These are phyloP conservation scores for Trichoderma endophyticum DNA, from an alignment of 2,329 filamentous ascomycete species.

Conservation along the genomic window DNA sequence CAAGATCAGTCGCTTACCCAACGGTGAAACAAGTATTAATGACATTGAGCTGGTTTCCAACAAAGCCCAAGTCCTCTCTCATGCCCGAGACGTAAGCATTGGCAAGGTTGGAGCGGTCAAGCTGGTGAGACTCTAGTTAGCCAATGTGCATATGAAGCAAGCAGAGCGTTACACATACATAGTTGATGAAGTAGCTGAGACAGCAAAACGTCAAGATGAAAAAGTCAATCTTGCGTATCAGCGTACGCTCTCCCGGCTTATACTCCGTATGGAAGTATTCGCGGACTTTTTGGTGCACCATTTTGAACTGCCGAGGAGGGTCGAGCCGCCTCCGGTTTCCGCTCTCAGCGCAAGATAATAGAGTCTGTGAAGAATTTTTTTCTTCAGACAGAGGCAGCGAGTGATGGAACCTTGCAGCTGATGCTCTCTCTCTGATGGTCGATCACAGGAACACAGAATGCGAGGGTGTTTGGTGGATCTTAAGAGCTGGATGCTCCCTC, in stretches of 20 bases:
- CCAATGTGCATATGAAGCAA: no score
- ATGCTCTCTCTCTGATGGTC: not conserved
- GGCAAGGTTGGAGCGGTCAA: slow-evolving; percentile 39
- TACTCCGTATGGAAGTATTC: slow-evolving; percentile 36
- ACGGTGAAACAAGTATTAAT: slow-evolving; percentile 38
- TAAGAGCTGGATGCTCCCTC: not conserved
- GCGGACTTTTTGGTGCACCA: slow-evolving; percentile 24
- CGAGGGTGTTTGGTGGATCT: slow-evolving; percentile 6
- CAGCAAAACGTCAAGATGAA: slow-evolving; percentile 65
- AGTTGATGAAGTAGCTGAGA: slow-evolving; percentile 54
- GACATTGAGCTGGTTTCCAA: slow-evolving; percentile 41
- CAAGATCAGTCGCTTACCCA: slow-evolving; percentile 28
- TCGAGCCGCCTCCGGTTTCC: not conserved
- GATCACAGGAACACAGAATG: not conserved
- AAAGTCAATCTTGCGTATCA: slow-evolving; percentile 60
- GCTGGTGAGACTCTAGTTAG: slow-evolving; percentile 21
- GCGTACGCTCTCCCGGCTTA: slow-evolving; percentile 39
- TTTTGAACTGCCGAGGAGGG: slow-evolving; percentile 7
- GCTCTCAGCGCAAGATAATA: not conserved
- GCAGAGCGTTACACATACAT: slow-evolving; percentile 35
- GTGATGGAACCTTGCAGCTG: not conserved
- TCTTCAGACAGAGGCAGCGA: not conserved
- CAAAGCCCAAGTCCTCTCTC: slow-evolving; percentile 45
- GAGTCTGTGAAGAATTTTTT: not conserved
- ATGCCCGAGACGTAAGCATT: slow-evolving; percentile 45